A percentile compares a stretch with the other conserved stretches of the same genome.
Conservation (phyloP, 768 basidiomycete species). For the Pisolithus tinctorius region DNA sequence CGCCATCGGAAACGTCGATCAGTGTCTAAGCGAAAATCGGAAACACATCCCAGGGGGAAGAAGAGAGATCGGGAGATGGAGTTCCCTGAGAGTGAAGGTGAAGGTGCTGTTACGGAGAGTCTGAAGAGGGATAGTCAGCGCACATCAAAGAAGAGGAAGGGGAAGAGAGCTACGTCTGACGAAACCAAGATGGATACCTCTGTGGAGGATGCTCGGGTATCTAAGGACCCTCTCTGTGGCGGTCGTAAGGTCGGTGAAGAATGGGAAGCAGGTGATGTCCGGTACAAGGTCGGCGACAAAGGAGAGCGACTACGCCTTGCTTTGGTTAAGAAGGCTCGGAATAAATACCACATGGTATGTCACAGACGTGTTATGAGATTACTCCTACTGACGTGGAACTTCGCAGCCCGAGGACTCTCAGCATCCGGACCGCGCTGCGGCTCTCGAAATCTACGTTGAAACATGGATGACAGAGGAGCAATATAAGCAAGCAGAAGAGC, state of each 20-base stretch:
- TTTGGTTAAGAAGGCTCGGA: constrained; percentile 64
- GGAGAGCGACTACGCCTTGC: constrained; percentile 65
- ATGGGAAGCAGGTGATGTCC: constrained; percentile 67
- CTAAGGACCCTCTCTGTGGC: constrained; percentile 45
- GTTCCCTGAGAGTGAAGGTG: constrained; percentile 31
- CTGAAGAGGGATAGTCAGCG: constrained; percentile 3
- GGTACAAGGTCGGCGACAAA: constrained; percentile 64
- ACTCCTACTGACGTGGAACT: constrained; percentile 3
- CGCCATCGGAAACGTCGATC: constrained; percentile 53
- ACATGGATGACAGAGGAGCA: constrained; percentile 74
- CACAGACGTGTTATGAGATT: neutral
- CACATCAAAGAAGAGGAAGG: constrained; percentile 45
- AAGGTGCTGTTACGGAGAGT: constrained; percentile 9
- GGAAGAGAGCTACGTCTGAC: constrained; percentile 37
- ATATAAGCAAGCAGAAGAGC: constrained; percentile 56
- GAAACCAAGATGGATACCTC: constrained; percentile 40
- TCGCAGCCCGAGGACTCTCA: constrained; percentile 67
- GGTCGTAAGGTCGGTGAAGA: constrained; percentile 62
- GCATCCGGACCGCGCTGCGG: constrained; percentile 65
- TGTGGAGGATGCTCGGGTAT: constrained; percentile 41
- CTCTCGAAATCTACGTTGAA: constrained; percentile 70
- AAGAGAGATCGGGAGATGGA: constrained; percentile 62
- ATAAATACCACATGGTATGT: constrained; percentile 68
- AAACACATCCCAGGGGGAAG: constrained; percentile 43
- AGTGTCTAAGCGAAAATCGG: constrained; percentile 47